phyloP scores from a whole-genome alignment of 257 asterid species.

The Coffea canephora region DNA sequence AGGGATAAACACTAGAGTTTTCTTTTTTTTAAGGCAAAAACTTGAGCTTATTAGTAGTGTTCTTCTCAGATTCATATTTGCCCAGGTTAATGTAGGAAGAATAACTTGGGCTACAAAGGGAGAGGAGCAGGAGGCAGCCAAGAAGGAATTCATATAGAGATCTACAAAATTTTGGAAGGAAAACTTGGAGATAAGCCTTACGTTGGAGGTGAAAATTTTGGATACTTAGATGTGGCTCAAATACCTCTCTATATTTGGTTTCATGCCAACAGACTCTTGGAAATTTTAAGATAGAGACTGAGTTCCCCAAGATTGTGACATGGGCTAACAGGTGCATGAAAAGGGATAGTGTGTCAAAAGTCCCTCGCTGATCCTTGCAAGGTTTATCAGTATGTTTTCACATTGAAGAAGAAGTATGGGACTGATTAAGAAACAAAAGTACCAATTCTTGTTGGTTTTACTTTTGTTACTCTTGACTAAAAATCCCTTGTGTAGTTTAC shows the following conservation, averaged over 20 bases:
- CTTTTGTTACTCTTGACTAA: neutral
- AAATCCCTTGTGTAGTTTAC: neutral
- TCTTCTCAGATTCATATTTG: no score
- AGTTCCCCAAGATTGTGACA: slow-evolving; percentile 42
- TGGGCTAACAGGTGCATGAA: slow-evolving; percentile 64
- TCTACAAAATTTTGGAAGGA: slow-evolving; percentile 10
- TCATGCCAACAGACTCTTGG: slow-evolving; percentile 39
- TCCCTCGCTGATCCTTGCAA: slow-evolving; percentile 23
- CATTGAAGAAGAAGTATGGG: neutral
- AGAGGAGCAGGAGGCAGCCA: slow-evolving; percentile 13
- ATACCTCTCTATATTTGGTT: slow-evolving; percentile 50
- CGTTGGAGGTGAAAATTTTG: neutral
- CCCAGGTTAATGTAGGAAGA: no score
- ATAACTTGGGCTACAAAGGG: slow-evolving; percentile 11
- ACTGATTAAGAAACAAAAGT: no score
- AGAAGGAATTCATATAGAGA: neutral
- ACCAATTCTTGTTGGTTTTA: no score
- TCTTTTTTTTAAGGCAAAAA: no score
- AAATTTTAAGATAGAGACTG: slow-evolving; percentile 40
- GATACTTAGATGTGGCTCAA: slow-evolving; percentile 18
- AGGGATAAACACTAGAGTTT: no score
- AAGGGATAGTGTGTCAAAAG: slow-evolving; percentile 37
- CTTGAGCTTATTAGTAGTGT: no score
- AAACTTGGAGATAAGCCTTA: slow-evolving; percentile 18
- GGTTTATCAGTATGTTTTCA: neutral